Percentiles rank a stretch among this genome's conserved stretches.
Evolutionary conservation across 352 stramenopile species (phyloP).

Genomic region (Phytophthora sp.): DNA sequence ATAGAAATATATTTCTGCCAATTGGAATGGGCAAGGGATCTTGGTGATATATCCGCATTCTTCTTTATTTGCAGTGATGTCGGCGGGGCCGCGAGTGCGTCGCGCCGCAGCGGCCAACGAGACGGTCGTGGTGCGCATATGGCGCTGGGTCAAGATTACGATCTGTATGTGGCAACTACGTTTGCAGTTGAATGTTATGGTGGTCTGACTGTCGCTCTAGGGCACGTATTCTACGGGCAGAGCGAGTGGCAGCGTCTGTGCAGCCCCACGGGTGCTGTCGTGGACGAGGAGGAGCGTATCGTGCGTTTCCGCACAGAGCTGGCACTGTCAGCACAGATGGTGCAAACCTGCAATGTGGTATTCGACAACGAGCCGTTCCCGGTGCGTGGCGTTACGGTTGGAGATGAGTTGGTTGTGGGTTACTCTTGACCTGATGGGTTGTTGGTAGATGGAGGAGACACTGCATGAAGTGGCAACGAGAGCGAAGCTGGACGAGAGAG

Average conservation of each 20-base stretch:
- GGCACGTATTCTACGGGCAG: slow-evolving; percentile 64
- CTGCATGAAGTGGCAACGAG: slow-evolving; percentile 60
- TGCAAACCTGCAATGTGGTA: slow-evolving; percentile 76
- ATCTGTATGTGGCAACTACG: slow-evolving; percentile 41
- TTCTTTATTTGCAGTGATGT: slow-evolving; percentile 38
- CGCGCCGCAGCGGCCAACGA: slow-evolving; percentile 63
- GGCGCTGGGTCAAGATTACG: slow-evolving; percentile 74
- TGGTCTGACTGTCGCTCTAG: slow-evolving; percentile 33
- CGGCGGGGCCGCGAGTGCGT: slow-evolving; percentile 58
- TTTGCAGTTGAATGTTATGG: background rate
- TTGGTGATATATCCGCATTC: slow-evolving; percentile 15
- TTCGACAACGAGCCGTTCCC: slow-evolving; percentile 81
- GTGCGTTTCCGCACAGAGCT: slow-evolving; percentile 78
- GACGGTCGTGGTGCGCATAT: slow-evolving; percentile 59
- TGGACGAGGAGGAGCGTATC: slow-evolving; percentile 68
- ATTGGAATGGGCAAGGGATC: background rate
- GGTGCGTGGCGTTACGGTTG: slow-evolving; percentile 30
- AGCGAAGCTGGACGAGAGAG: slow-evolving; percentile 53
- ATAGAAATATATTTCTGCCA: background rate
- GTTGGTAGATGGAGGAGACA: slow-evolving; percentile 56
- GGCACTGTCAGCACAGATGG: slow-evolving; percentile 63
- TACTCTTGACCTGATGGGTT: background rate
- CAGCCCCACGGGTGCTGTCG: slow-evolving; percentile 32
- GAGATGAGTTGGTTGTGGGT: background rate
- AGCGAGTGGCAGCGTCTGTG: slow-evolving; percentile 83